Conservation (phyloP, 1,284 basidiomycete genomes). For the Cryptococcus sp. region DNA sequence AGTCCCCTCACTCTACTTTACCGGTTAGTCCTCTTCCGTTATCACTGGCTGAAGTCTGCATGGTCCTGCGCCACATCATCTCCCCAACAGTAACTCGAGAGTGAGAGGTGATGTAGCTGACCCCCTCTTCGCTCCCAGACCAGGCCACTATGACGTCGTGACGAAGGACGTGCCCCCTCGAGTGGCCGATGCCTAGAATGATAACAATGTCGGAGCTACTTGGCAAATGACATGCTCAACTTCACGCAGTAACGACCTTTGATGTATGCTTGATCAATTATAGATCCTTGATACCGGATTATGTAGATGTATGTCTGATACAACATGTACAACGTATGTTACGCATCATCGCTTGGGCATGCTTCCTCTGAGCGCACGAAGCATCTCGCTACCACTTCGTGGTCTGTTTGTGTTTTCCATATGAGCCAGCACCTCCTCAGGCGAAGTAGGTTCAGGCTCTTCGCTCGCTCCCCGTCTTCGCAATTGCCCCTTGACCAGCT, state of each 20-base stretch:
- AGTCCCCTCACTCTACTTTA: slow-evolving; percentile 64
- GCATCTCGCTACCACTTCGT: slow-evolving; percentile 25
- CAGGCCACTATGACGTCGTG: slow-evolving; percentile 75
- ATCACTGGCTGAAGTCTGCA: neutral
- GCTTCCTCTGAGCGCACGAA: slow-evolving; percentile 24
- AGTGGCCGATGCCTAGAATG: neutral
- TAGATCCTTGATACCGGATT: neutral
- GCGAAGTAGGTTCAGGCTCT: slow-evolving; percentile 16
- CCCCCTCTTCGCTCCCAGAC: slow-evolving; percentile 53
- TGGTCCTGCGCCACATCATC: too few species aligned
- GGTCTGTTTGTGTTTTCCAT: slow-evolving; percentile 6
- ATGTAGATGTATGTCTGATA: neutral
- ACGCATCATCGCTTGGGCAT: slow-evolving; percentile 15
- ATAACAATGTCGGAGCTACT: too few species aligned
- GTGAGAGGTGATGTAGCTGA: slow-evolving; percentile 4
- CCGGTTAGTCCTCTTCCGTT: slow-evolving; percentile 58
- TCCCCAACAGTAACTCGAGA: neutral
- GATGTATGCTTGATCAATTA: neutral
- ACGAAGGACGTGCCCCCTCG: slow-evolving; percentile 40
- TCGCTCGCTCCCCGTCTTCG: slow-evolving; percentile 28
- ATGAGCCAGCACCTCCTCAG: neutral
- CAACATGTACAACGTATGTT: neutral
- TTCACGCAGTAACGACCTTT: too few species aligned
- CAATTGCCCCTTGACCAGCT: slow-evolving; percentile 26
- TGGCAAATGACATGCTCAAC: neutral